phyloP scores from a whole-genome alignment of 2,329 filamentous ascomycete genomes.

The Balansia obtecta region DNA sequence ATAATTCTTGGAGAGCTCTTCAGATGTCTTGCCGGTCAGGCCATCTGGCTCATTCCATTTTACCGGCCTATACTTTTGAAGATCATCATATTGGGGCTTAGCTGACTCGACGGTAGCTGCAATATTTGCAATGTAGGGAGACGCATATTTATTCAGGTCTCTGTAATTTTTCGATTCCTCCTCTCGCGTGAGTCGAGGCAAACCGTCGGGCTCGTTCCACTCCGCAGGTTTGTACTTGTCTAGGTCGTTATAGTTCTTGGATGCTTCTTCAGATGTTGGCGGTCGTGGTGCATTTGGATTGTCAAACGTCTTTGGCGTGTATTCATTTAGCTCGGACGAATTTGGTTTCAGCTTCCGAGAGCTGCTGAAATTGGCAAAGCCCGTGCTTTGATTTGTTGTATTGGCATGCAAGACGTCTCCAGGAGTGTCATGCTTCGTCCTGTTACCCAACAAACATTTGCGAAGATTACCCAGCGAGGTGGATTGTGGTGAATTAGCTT shows the following conservation, averaged over 20 bases:
- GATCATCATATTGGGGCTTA: slow-evolving; percentile 21
- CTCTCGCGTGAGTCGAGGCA: slow-evolving; percentile 16
- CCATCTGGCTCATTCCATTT: slow-evolving; percentile 29
- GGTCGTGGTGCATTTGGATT: slow-evolving; percentile 15
- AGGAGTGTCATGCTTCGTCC: slow-evolving; percentile 11
- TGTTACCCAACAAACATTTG: slow-evolving; percentile 16
- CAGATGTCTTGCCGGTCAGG: slow-evolving; percentile 18
- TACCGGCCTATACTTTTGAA: slow-evolving; percentile 26
- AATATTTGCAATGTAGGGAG: slow-evolving; percentile 16
- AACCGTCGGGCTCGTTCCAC: slow-evolving; percentile 20
- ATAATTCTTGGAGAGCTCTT: slow-evolving; percentile 25
- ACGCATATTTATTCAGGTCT: slow-evolving; percentile 24
- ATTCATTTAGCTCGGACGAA: slow-evolving; percentile 19
- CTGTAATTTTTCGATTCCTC: slow-evolving; percentile 19
- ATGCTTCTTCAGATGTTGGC: slow-evolving; percentile 19
- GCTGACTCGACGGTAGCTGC: slow-evolving; percentile 16
- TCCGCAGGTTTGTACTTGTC: slow-evolving; percentile 23
- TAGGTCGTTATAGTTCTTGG: slow-evolving; percentile 28
- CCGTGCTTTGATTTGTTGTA: slow-evolving; percentile 7
- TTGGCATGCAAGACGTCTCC: slow-evolving; percentile 16
- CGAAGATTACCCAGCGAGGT: slow-evolving; percentile 20
- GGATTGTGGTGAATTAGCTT: slow-evolving; percentile 7
- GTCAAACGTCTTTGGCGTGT: slow-evolving; percentile 18
- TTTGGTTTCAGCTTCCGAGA: slow-evolving; percentile 29
- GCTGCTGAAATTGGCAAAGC: slow-evolving; percentile 25